Evolutionary conservation across 1,284 basidiomycete species (phyloP).

Genomic region (Tylopilus sp.): DNA sequence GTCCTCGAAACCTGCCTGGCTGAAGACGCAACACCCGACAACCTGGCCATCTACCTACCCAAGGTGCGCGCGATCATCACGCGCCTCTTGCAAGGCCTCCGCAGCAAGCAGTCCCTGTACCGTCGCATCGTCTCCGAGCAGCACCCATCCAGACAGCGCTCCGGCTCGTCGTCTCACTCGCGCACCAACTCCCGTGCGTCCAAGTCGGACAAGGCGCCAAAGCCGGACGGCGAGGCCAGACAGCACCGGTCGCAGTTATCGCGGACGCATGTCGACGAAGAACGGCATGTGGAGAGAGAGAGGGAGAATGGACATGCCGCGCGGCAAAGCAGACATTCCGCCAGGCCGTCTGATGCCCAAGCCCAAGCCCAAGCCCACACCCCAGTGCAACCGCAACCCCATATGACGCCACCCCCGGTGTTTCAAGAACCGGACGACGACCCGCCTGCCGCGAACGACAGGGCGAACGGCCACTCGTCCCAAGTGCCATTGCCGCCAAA

Average conservation of each 20-base stretch:
- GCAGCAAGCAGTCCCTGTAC: slow-evolving; percentile 85
- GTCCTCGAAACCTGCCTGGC: slow-evolving; percentile 90
- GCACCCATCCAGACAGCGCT: slow-evolving; percentile 44
- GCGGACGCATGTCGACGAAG: slow-evolving; percentile 32
- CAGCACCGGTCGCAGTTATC: slow-evolving; percentile 48
- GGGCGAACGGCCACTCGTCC: slow-evolving; percentile 14
- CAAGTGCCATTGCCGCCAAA: slow-evolving; percentile 13
- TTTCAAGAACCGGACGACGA: slow-evolving; percentile 36
- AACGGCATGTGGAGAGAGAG: slow-evolving; percentile 20
- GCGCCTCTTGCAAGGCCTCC: slow-evolving; percentile 85
- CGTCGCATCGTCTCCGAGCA: slow-evolving; percentile 63
- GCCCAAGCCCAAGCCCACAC: slow-evolving; percentile 5
- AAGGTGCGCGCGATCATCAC: slow-evolving; percentile 93
- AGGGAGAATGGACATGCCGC: slow-evolving; percentile 11
- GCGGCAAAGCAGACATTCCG: slow-evolving; percentile 21
- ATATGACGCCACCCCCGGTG: slow-evolving; percentile 30
- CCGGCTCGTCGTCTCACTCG: slow-evolving; percentile 49
- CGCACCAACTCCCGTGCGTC: slow-evolving; percentile 55
- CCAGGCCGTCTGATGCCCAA: slow-evolving; percentile 19
- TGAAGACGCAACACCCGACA: slow-evolving; percentile 84
- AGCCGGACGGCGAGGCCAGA: slow-evolving; percentile 40
- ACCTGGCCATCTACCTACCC: slow-evolving; percentile 88
- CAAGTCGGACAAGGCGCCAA: slow-evolving; percentile 36
- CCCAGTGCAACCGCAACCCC: slow-evolving; percentile 1
- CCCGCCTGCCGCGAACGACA: slow-evolving; percentile 20